Conservation (phyloP, 805 yeast genomes). For the Kuraishia ogatae region DNA sequence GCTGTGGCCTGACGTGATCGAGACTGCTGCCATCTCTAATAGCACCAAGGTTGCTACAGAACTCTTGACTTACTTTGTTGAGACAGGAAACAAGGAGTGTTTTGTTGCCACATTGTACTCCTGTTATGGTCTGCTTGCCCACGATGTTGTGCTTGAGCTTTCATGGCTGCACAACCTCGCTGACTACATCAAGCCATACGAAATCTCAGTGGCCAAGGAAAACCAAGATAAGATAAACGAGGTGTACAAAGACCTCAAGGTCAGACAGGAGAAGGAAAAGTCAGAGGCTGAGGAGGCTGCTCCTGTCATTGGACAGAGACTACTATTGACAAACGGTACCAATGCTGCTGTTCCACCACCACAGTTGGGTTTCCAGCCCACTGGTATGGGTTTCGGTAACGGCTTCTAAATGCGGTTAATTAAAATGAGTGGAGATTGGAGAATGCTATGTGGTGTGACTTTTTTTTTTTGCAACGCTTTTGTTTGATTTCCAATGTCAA, state of each 20-base stretch:
- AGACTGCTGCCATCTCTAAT: conserved; percentile 79
- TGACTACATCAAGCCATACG: conserved; percentile 88
- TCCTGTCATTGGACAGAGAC: conserved; percentile 51
- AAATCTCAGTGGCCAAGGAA: conserved; percentile 76
- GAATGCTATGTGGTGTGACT: not conserved
- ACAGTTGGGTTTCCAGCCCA: conserved; percentile 57
- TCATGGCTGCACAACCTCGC: conserved; percentile 83
- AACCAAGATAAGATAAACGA: conserved; percentile 58
- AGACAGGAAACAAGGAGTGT: conserved; percentile 93
- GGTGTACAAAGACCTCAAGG: conserved; percentile 62
- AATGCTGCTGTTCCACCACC: conserved; percentile 25
- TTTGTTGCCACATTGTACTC: conserved; percentile 83
- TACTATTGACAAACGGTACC: conserved; percentile 80
- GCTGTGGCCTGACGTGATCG: conserved; percentile 90
- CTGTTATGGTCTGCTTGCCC: conserved; percentile 71
- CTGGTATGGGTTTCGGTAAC: conserved; percentile 68
- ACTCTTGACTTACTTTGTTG: conserved; percentile 83
- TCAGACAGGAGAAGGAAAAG: conserved; percentile 53
- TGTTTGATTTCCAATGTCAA: not conserved
- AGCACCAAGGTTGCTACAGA: conserved; percentile 82
- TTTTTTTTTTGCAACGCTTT: conserved; percentile 1
- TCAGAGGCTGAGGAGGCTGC: conserved; percentile 36
- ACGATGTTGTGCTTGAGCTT: conserved; percentile 80
- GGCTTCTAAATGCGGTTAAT: conserved; percentile 19
- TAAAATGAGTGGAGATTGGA: not conserved